Evolutionary conservation across 1,284 basidiomycete genomes (phyloP), one percentile per base, ranked within the genome.

Genomic region (Boletus semigastroideus): DNA sequence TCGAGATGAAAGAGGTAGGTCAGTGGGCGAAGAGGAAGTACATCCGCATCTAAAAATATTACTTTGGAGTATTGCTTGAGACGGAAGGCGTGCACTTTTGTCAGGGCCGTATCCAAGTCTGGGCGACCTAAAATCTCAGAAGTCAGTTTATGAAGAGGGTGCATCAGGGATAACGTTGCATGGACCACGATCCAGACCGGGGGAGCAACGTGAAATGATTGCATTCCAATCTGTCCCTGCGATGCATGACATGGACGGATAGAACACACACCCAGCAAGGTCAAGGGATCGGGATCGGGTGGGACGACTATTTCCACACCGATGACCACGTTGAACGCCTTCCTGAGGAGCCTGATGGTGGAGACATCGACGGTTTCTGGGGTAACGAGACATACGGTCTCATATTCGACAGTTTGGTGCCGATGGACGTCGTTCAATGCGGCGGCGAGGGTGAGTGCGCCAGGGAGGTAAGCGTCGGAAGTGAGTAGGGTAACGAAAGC

Each of bases 11-110:
- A 95, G n/a, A 98, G 83, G 68, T 94, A 92, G 20, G 90, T 88
- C 46, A 98, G 74, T 19, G 93, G 89, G 16, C 85, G 84, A 46
- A 97, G 79, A 42, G 95, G 93, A 55, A 99, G 86, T 43, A 94
- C 87, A 70, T 99, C 96, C 59, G 96, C 94, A 72, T 99, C 96
- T 53, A 99, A 84, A 72, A 96, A 98, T 64, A 98, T 84, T 61
- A 98, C 75, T 69, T 94, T 95, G 55, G 84, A 77, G 72, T 90
- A 98, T 62, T 90, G 86, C 19, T 81, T 83, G 58, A 98, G 83
- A 53, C 96, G 91, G 71, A 98, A 98, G 58, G 92, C 80, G 71
- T 99, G 96, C 49, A 98, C 76, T 72, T 99, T 99, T 51, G 96
- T 98, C 71, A 98, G 83, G 62, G 94, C 92, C 56, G 89, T 84